Percentiles rank a stretch among this genome's conserved stretches.
Evolutionary conservation across 2,329 filamentous ascomycete species (phyloP).

Genomic region (Huntiella abstrusa): DNA sequence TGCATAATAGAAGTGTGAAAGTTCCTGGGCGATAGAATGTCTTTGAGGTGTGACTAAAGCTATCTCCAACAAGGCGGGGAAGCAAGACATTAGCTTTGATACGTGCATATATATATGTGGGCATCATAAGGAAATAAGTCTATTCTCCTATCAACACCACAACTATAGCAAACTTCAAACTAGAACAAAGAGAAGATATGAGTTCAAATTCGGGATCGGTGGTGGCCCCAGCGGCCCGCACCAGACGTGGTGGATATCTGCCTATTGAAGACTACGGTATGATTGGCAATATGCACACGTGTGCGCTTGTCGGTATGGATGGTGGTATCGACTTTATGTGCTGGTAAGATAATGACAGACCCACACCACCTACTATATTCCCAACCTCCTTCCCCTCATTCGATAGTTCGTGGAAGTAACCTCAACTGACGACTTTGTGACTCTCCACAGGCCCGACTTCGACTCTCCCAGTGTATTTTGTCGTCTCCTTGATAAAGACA

Average conservation of each 20-base stretch:
- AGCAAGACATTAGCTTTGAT: neutral
- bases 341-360: constrained; percentile 29
- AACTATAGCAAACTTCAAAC: neutral
- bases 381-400: neutral
- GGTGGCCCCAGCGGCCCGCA: constrained; percentile 1
- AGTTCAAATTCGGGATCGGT: neutral
- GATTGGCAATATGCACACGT: constrained; percentile 66
- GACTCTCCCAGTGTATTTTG: constrained; percentile 62
- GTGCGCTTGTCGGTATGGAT: constrained; percentile 54
- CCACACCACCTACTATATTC: neutral
- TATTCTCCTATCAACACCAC: neutral
- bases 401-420: too few relatives aligned
- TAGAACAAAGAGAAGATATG: neutral
- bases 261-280: constrained; percentile 62
- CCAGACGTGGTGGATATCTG: constrained; percentile 26
- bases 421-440: constrained; percentile 5
- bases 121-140: neutral
- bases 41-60: too few relatives aligned
- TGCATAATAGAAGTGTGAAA: too few relatives aligned
- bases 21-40: too few relatives aligned
- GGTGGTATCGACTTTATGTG: constrained; percentile 64
- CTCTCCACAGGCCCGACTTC: constrained; percentile 45
- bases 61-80: neutral
- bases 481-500: constrained; percentile 53
- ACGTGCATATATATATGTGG: neutral